Conservation (phyloP, 352 stramenopile species). For the Phytopythium boreale region DNA sequence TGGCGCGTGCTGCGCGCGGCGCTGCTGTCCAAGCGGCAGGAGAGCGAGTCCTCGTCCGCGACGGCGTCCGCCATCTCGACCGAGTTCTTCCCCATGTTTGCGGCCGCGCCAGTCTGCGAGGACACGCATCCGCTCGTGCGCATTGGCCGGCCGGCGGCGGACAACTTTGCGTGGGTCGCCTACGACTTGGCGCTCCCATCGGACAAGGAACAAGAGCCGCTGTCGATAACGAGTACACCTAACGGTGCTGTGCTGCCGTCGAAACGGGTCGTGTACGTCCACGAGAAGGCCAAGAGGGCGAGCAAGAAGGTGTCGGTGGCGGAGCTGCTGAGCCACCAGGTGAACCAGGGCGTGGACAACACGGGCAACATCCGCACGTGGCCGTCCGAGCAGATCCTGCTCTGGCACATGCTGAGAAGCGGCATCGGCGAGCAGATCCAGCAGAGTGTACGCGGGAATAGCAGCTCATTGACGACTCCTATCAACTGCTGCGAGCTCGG, state of each 20-base stretch:
- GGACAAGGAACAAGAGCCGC: slow-evolving; percentile 4
- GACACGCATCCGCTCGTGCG: slow-evolving; percentile 3
- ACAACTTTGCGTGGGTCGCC: slow-evolving; percentile 46
- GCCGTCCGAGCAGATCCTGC: slow-evolving; percentile 74
- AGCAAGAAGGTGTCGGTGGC: slow-evolving; percentile 44
- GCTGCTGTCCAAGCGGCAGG: slow-evolving; percentile 32
- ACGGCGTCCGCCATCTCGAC: slow-evolving; percentile 61
- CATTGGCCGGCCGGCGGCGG: slow-evolving; percentile 13
- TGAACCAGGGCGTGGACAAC: slow-evolving; percentile 84
- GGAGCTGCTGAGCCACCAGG: slow-evolving; percentile 71
- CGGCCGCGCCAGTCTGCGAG: slow-evolving; percentile 8
- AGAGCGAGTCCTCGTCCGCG: slow-evolving; percentile 7
- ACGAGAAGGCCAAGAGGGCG: slow-evolving; percentile 60
- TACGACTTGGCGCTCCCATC: slow-evolving; percentile 27
- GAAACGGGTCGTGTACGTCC: slow-evolving; percentile 33
- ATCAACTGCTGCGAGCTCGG: slow-evolving; percentile 72
- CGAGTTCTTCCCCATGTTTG: slow-evolving; percentile 62
- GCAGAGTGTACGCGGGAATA: not conserved
- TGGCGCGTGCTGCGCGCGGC: slow-evolving; percentile 71
- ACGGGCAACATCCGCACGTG: slow-evolving; percentile 87
- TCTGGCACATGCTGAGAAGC: slow-evolving; percentile 57
- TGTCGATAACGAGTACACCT: not conserved
- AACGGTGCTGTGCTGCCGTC: not conserved
- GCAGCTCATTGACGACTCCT: not conserved
- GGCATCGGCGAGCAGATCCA: slow-evolving; percentile 26